Evolutionary conservation across 345 rosid genomes (phyloP).

Genomic region (Lenwebbia sp.): DNA sequence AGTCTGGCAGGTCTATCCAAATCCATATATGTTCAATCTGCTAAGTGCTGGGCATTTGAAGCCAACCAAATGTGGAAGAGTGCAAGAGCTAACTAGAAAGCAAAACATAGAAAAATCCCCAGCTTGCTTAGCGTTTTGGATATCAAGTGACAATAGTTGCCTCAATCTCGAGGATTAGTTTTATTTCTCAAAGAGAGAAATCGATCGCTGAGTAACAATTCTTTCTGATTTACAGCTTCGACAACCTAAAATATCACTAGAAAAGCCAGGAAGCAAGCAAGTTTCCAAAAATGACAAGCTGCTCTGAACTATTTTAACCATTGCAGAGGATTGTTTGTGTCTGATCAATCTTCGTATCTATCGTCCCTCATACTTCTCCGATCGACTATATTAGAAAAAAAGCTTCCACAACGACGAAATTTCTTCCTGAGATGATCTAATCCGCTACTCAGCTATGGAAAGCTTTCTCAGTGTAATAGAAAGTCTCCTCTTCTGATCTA

Average conservation of each 20-base stretch:
- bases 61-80: background rate
- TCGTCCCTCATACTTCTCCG: background rate
- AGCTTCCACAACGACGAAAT: background rate
- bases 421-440: background rate
- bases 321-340: background rate
- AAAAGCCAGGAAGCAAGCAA: background rate
- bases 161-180: too few species aligned
- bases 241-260: background rate
- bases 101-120: background rate
- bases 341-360: background rate
- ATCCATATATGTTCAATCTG: background rate
- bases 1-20: too few species aligned
- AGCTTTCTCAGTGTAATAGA: slow-evolving; percentile 80
- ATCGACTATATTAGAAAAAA: background rate
- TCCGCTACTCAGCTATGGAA: slow-evolving; percentile 16
- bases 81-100: background rate
- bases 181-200: background rate
- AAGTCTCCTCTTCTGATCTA: slow-evolving; percentile 53
- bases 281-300: background rate
- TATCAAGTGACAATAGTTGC: background rate
- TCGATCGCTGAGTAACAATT: background rate
- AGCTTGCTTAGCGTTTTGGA: background rate
- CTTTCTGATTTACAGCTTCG: background rate
- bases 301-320: background rate
- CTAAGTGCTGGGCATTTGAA: background rate